phyloP scores from a whole-genome alignment of 2,329 filamentous ascomycete species.

The Grosmannia clavigera region DNA sequence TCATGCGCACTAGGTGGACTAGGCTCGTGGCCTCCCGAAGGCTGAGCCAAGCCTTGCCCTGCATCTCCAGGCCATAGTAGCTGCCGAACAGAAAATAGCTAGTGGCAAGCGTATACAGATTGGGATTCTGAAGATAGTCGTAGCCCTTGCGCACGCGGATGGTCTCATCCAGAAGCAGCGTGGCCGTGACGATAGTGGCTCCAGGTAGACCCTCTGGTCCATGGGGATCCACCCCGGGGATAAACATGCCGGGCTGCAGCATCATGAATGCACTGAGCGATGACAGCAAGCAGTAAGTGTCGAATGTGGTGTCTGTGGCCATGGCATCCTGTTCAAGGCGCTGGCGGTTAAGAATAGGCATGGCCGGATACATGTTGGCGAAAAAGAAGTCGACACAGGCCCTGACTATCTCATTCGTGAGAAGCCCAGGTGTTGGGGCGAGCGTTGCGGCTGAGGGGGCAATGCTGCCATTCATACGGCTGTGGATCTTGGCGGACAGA shows the following conservation, averaged over 20 bases:
- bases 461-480: slow-evolving; percentile 42
- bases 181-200: slow-evolving; percentile 50
- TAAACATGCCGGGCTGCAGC: slow-evolving; percentile 54
- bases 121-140: slow-evolving; percentile 45
- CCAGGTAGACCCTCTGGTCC: slow-evolving; percentile 44
- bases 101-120: slow-evolving; percentile 50
- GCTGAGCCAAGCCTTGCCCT: slow-evolving; percentile 69
- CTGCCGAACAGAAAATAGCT: slow-evolving; percentile 69
- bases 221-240: slow-evolving; percentile 39
- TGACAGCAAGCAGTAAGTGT: slow-evolving; percentile 51
- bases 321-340: slow-evolving; percentile 45
- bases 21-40: slow-evolving; percentile 66
- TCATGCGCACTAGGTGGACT: slow-evolving; percentile 46
- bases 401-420: slow-evolving; percentile 51
- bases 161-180: slow-evolving; percentile 55
- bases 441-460: slow-evolving; percentile 30
- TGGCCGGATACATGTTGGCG: slow-evolving; percentile 49
- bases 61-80: slow-evolving; percentile 57
- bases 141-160: slow-evolving; percentile 50
- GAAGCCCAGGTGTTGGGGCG: slow-evolving; percentile 44
- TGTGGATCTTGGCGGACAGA: slow-evolving; percentile 48
- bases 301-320: slow-evolving; percentile 49
- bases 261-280: slow-evolving; percentile 57
- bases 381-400: slow-evolving; percentile 59
- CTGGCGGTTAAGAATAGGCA: slow-evolving; percentile 49